phyloP scores from a whole-genome alignment of 2,329 filamentous ascomycete genomes.

The Triangularia setosa region DNA sequence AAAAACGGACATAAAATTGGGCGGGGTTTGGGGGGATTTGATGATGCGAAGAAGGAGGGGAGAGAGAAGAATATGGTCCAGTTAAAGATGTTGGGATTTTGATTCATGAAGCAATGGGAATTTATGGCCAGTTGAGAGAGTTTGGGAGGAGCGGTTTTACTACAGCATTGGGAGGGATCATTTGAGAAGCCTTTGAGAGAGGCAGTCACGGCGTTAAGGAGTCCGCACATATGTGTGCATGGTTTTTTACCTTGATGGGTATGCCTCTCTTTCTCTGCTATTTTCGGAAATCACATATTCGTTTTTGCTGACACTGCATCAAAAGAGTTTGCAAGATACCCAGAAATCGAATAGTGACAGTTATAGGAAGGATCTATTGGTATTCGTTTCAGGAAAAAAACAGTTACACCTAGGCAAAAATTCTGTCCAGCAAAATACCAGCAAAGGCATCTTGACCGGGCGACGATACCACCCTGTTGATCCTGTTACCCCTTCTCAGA shows the following conservation, averaged over 20 bases:
- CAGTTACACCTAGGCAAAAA: slow-evolving; percentile 52
- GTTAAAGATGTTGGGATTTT: too few relatives aligned
- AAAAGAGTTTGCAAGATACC: slow-evolving; percentile 22
- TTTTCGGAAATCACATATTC: neutral
- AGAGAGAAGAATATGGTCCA: too few relatives aligned
- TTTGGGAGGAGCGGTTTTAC: neutral
- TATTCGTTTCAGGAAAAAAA: neutral
- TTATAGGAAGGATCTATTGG: slow-evolving; percentile 7
- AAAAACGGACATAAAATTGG: too few relatives aligned
- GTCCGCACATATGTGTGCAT: neutral
- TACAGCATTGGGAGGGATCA: neutral
- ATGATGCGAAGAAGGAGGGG: too few relatives aligned
- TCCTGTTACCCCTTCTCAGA: slow-evolving; percentile 68
- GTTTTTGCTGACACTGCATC: slow-evolving; percentile 19
- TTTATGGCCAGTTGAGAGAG: too few relatives aligned
- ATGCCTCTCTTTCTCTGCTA: slow-evolving; percentile 16
- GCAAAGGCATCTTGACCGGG: slow-evolving; percentile 68
- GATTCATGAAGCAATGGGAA: neutral
- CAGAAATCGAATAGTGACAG: slow-evolving; percentile 7
- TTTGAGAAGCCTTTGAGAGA: neutral
- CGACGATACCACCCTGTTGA: slow-evolving; percentile 67
- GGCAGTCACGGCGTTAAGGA: neutral
- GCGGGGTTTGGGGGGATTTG: neutral
- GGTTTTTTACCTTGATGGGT: slow-evolving; percentile 11
- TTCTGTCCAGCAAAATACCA: slow-evolving; percentile 57